A percentile compares a stretch with the other conserved stretches of the same genome.
These are phyloP conservation scores for Debaryomyces udenii DNA, from an alignment of 1,139 yeast species.

Conservation along the genomic window DNA sequence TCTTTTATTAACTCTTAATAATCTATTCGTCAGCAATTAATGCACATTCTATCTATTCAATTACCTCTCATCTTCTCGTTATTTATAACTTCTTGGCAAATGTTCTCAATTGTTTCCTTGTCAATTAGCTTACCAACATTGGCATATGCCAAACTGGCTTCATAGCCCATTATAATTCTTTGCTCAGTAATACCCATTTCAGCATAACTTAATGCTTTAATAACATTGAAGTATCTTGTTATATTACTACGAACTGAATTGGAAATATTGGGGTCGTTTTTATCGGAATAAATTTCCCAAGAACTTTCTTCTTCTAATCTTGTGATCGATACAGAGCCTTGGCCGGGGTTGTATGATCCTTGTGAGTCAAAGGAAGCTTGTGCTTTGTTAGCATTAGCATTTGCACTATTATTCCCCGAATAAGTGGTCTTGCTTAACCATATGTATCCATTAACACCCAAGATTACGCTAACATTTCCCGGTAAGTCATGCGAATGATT, in stretches of 20 bases:
- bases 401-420: slow-evolving; percentile 21
- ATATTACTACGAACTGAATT: slow-evolving; percentile 69
- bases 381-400: slow-evolving; percentile 28
- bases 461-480: slow-evolving; percentile 84
- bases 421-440: slow-evolving; percentile 80
- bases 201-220: slow-evolving; percentile 76
- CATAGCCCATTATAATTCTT: slow-evolving; percentile 80
- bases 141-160: slow-evolving; percentile 80
- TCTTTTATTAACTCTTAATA: neutral
- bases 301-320: slow-evolving; percentile 92
- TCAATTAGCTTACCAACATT: slow-evolving; percentile 75
- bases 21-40: neutral
- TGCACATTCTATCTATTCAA: neutral
- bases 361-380: slow-evolving; percentile 44
- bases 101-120: slow-evolving; percentile 69
- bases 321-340: slow-evolving; percentile 72
- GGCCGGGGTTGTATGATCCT: slow-evolving; percentile 58
- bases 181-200: slow-evolving; percentile 87
- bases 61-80: slow-evolving; percentile 73
- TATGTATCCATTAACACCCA: slow-evolving; percentile 93
- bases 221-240: slow-evolving; percentile 81
- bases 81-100: slow-evolving; percentile 76
- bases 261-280: slow-evolving; percentile 70
- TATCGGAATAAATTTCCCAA: slow-evolving; percentile 93
- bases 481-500: slow-evolving; percentile 87